Evolutionary conservation across 2,329 filamentous ascomycete species (phyloP), one percentile per base, ranked within the genome.

Genomic region (Microcyclospora tardicrescens): DNA sequence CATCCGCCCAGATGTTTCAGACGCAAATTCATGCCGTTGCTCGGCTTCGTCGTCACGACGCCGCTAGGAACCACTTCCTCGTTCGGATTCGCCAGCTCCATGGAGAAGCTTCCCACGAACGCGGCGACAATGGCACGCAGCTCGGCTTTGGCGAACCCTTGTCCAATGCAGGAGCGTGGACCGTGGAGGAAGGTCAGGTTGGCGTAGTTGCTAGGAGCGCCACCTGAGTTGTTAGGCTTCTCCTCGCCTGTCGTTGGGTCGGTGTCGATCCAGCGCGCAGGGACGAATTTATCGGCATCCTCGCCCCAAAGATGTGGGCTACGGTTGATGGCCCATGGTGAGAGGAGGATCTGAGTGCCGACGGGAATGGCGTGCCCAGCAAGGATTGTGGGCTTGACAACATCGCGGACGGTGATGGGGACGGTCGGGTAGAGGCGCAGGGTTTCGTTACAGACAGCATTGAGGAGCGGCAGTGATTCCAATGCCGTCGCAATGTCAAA

Each of bases 381-480:
- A 3, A 69, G 57, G 2, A 61, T 62, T 2, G 64, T 65, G 40
- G 66, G 60, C 15, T 59, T 56, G 10, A 67, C 55, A 6, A 62
- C 55, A 14, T 62, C 44, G 38, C 66, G 64, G 31, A 66, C 53
- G 37, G 68, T 68, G 52, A 61, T 64, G 1, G 66, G 65, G 1
- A 69, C 65, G 4, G 65, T 59, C 5, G 66, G 65, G 42, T 67
- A 69, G 6, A 68, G 53, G 10, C 66, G 62, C 5, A 69, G 56
- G 11, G 51, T 54, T 43, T 63, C 66, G 46, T 65, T 63, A 53
- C 62, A 66, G 43, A 68, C 61, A 13, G 57, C 64, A 43, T 67
- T 66, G 11, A 68, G 59, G 43, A 63, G 61, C 1, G 64, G 64
- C 16, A 68, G 55, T n/a, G 50, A 53, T 43, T 68, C 65, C 14